Evolutionary conservation across 2,329 filamentous ascomycete species (phyloP), one percentile per base, ranked within the genome.

Genomic region (Scedosporium apiospermum): DNA sequence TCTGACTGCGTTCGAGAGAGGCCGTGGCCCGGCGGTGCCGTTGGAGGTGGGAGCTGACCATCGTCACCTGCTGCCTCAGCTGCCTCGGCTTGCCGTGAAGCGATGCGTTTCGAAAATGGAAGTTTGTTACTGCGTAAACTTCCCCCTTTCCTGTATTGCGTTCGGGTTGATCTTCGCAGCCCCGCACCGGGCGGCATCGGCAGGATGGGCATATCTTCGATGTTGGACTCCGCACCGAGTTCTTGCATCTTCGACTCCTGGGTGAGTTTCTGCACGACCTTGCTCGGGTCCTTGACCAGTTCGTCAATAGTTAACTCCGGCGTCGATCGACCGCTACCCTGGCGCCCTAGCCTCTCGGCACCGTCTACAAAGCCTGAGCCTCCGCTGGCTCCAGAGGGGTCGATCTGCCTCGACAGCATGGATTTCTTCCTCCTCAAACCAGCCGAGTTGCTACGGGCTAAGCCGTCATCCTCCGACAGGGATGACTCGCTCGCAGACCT

Each of bases 371-470:
- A 96, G 46, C 85, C 44, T 85, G 81, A 18, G 18, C 55, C 34
- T 6, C 58, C 58, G 76, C 80, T 26, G 0, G 82, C 82, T 7
- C 82, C 81, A 4, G 86, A 85, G 66, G 85, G 89, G 68, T 96
- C 90, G 64, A 99, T 90, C 72, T 98, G 93, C 63, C 89, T 85
- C 5, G 93, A 98, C 4, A 99, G 80, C 90, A 96, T 97, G 0
- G 93, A 98, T 75, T 95, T 96, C 75, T 96, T 96, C 69, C 95
- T 85, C 68, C 87, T 83, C 65, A 98, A 73, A 46, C 89, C 83
- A 16, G 84, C 84, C 72, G 75, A 84, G 18, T 83, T 83, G 26
- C 46, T 60, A 9, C 53, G 61, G 10, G 34, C 58, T 7, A 63
- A 60, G 10, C 82, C 76, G 65, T 67, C 68, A 7, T 88, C 82